Conservation (phyloP, 83 land plant genomes). For the Thuja plicata region DNA sequence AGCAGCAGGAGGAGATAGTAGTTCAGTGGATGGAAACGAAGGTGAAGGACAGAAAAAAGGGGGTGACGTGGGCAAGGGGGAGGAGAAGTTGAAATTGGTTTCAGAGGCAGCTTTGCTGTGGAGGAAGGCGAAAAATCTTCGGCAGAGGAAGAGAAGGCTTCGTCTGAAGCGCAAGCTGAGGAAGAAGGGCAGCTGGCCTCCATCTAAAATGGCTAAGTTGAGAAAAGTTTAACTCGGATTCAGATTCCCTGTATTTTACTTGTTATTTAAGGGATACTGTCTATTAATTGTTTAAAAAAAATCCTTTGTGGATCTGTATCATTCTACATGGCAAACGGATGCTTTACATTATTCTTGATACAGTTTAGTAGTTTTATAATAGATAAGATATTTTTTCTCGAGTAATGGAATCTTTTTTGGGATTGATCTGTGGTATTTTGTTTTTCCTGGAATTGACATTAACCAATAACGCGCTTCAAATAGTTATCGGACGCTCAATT, state of each 20-base stretch:
- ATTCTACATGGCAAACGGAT: background rate
- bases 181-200: conserved; percentile 98
- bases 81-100: conserved; percentile 52
- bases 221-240: conserved; percentile 46
- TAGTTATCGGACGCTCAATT: background rate
- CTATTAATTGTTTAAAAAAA: background rate
- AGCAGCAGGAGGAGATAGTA: conserved; percentile 7
- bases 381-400: background rate
- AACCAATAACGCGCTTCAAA: no score
- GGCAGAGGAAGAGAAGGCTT: conserved; percentile 75
- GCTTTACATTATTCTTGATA: background rate
- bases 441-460: background rate
- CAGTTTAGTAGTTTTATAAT: background rate
- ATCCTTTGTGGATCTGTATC: background rate
- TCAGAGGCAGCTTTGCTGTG: conserved; percentile 68
- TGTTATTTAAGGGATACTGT: background rate
- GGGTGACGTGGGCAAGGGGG: conserved; percentile 21
- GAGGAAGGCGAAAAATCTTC: conserved; percentile 68
- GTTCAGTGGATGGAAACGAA: background rate
- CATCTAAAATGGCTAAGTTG: conserved; percentile 78
- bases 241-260: background rate
- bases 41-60: conserved; percentile 17
- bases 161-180: conserved; percentile 71
- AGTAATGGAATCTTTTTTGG: background rate
- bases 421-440: background rate